Evolutionary conservation across 208 protist species (phyloP), one percentile per base, ranked within the genome.

Genomic region (Leishmania lainsoni): DNA sequence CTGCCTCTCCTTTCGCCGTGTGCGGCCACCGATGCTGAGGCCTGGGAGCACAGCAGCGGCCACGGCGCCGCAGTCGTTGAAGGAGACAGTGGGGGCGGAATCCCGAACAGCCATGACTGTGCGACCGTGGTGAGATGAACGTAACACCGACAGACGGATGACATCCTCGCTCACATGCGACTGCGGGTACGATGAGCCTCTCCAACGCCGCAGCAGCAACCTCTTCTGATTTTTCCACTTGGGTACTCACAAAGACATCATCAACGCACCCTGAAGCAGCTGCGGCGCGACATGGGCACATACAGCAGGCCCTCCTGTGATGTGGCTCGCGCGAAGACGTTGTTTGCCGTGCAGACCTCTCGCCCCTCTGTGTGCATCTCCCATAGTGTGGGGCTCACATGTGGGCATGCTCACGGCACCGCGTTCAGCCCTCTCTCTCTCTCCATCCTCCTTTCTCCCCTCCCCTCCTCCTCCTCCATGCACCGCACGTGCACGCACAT

Each of bases 1-100:
- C 22, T 88, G 83, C 42, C 74, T 95, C 32, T 70, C 77, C 45
- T 96, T 96, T 52, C 74, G 87, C 0, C 91, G 93, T 12, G 76
- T 83, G 75, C 80, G 80, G 20, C 91, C 81, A 32, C 92, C 92
- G 39, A 81, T 89, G 35, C 54, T 91, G 48, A 84, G 83, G 75
- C 22, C 76, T 52, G 58, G 32, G 45, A 4, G 35, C 26, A 59
- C 68, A 69, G 73, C 73, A 69, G 61, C 69, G 63, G 58, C 63
- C n/a, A 20, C 70, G 17, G n/a, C 70, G 39, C 35, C 58, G 63
- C 49, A 63, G 59, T 20, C 75, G 22, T 42, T 20, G 20, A 48
- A 29, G 52, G 26, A 51, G 22, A 45, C 29, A 29, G 63, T 20
- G 58, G 14, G 14, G 51, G 52, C 5, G 20, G 69, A 32, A 45